Conservation (phyloP, 345 rosid species). For the Gossypium rotundifolium region DNA sequence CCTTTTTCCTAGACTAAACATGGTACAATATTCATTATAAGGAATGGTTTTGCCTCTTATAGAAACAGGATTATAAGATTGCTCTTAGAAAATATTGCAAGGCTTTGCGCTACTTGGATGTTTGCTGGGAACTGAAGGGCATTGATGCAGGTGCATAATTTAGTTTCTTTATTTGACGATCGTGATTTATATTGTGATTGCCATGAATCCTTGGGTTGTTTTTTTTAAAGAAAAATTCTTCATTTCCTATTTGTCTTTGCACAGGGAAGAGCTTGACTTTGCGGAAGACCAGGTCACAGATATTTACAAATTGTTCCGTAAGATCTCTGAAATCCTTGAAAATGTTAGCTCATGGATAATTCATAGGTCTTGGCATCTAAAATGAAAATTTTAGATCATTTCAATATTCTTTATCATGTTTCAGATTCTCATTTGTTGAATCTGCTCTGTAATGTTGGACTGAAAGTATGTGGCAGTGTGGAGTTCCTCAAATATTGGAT, state of each 20-base stretch:
- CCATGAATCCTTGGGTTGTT: background rate
- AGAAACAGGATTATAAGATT: slow-evolving; percentile 89
- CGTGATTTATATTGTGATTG: background rate
- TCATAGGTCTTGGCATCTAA: background rate
- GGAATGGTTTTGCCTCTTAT: background rate
- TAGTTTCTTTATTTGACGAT: background rate
- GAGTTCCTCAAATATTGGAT: background rate
- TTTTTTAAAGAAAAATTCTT: background rate
- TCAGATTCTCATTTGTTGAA: background rate
- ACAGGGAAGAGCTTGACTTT: slow-evolving; percentile 63
- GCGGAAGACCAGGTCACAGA: slow-evolving; percentile 82
- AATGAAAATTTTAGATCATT: background rate
- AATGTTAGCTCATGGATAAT: background rate
- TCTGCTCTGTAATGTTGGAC: background rate
- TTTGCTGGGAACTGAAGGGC: slow-evolving; percentile 94
- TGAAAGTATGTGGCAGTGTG: background rate
- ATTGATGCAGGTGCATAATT: slow-evolving; percentile 69
- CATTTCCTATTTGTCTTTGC: slow-evolving; percentile 7
- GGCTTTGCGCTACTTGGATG: slow-evolving; percentile 80
- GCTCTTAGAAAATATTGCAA: slow-evolving; percentile 91
- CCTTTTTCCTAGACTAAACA: background rate
- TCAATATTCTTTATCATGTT: background rate
- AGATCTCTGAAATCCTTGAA: slow-evolving; percentile 21
- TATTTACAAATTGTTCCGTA: slow-evolving; percentile 86
- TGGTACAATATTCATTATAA: background rate